Evolutionary conservation across 2,329 filamentous ascomycete genomes (phyloP).

Genomic region (Aspergillus spinulosporus): DNA sequence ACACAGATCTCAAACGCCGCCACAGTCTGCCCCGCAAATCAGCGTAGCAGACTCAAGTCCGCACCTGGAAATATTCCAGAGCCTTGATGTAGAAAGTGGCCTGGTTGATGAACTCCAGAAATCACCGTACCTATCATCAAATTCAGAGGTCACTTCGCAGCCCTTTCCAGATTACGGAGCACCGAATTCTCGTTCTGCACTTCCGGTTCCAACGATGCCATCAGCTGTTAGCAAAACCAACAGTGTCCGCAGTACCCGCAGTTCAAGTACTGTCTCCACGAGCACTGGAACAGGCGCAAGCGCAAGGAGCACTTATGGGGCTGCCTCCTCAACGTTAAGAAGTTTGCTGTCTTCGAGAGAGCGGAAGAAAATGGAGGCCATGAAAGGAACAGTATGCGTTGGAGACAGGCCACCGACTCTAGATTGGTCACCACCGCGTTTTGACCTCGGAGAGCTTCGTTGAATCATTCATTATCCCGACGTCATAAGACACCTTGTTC

Average conservation of each 20-base stretch:
- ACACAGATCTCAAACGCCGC: slow-evolving; percentile 16
- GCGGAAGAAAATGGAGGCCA: slow-evolving; percentile 30
- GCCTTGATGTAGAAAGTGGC: slow-evolving; percentile 20
- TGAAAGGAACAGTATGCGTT: slow-evolving; percentile 32
- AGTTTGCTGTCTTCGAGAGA: slow-evolving; percentile 38
- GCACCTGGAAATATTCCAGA: slow-evolving; percentile 25
- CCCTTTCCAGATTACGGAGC: slow-evolving; percentile 27
- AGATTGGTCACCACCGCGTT: slow-evolving; percentile 40
- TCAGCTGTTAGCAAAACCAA: slow-evolving; percentile 29
- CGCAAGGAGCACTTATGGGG: slow-evolving; percentile 36
- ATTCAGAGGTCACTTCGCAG: slow-evolving; percentile 20
- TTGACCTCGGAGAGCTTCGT: slow-evolving; percentile 34
- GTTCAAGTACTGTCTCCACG: slow-evolving; percentile 39
- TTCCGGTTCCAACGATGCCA: slow-evolving; percentile 36
- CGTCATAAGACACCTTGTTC: not conserved
- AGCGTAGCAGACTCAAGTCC: slow-evolving; percentile 11
- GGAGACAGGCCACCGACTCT: slow-evolving; percentile 36
- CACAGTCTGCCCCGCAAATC: slow-evolving; percentile 1
- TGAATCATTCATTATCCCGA: slow-evolving; percentile 13
- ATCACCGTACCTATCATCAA: slow-evolving; percentile 22
- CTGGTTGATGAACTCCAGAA: slow-evolving; percentile 28
- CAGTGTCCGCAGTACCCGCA: slow-evolving; percentile 41
- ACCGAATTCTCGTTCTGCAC: slow-evolving; percentile 27
- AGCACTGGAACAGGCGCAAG: slow-evolving; percentile 34
- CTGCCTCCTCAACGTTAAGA: slow-evolving; percentile 38